phyloP scores from a whole-genome alignment of 192 early-diverging fungal species.

The Podila verticillata region DNA sequence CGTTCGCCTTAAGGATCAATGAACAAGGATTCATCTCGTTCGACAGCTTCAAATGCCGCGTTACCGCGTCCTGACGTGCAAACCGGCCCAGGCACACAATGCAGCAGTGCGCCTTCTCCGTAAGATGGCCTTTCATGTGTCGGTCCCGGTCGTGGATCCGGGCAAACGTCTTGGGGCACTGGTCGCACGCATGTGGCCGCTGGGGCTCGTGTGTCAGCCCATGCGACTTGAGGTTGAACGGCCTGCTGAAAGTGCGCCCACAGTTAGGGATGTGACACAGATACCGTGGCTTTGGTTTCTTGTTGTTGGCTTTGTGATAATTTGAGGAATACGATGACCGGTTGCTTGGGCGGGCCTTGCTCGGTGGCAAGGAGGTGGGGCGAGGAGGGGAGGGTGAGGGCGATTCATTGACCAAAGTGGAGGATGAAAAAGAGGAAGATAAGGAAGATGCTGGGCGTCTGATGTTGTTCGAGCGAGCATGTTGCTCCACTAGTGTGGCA shows the following conservation, averaged over 20 bases:
- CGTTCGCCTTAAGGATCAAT: slow-evolving; percentile 11
- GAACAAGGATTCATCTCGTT: slow-evolving; percentile 30
- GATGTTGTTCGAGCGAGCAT: not conserved
- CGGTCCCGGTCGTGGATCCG: slow-evolving; percentile 83
- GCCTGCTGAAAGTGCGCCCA: slow-evolving; percentile 65
- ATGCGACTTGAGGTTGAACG: slow-evolving; percentile 79
- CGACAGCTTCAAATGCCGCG: slow-evolving; percentile 34
- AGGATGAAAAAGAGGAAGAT: not conserved
- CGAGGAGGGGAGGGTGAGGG: not conserved
- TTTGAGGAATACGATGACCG: not conserved
- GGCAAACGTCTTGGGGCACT: slow-evolving; percentile 81
- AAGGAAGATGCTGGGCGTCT: not conserved
- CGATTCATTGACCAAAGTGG: not conserved
- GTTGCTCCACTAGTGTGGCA: not conserved
- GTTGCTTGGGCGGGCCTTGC: not conserved
- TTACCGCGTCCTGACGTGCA: slow-evolving; percentile 47
- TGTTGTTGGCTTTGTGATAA: not conserved
- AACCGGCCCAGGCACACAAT: slow-evolving; percentile 74
- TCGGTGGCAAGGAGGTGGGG: not conserved
- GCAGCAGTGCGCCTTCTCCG: slow-evolving; percentile 74
- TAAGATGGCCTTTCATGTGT: slow-evolving; percentile 75
- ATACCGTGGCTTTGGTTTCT: slow-evolving; percentile 10
- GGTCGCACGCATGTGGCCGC: slow-evolving; percentile 70
- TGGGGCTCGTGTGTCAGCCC: slow-evolving; percentile 71
- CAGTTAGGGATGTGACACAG: slow-evolving; percentile 22